A percentile compares a stretch with the other conserved stretches of the same genome.
phyloP scores from a whole-genome alignment of 495 filamentous ascomycete species.

The Glonium stellatum region DNA sequence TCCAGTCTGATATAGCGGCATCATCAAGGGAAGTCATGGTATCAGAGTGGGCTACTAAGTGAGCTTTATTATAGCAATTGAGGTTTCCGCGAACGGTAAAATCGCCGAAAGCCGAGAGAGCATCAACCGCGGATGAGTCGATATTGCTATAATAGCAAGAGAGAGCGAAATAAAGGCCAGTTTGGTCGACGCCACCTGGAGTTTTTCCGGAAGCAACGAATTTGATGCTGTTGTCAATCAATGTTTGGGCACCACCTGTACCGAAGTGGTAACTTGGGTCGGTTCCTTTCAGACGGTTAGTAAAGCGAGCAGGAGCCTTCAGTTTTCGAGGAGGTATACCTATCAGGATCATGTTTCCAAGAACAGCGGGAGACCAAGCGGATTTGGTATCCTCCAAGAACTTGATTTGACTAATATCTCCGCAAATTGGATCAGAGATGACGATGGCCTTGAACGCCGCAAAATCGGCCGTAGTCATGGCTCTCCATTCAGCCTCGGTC shows the following conservation, averaged over 20 bases:
- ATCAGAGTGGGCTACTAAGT: constrained; percentile 40
- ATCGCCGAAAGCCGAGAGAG: constrained; percentile 40
- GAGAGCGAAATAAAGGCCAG: constrained; percentile 40
- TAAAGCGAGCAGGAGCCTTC: background rate
- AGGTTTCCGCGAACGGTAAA: constrained; percentile 28
- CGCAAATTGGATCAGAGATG: constrained; percentile 32
- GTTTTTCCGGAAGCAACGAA: constrained; percentile 34
- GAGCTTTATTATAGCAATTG: constrained; percentile 38
- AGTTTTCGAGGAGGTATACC: constrained; percentile 20
- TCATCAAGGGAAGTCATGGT: constrained; percentile 41
- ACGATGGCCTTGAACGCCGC: constrained; percentile 39
- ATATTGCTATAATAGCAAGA: constrained; percentile 33
- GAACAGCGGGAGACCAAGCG: constrained; percentile 37
- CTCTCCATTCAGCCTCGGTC: constrained; percentile 31
- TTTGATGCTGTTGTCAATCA: constrained; percentile 39
- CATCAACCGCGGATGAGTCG: constrained; percentile 33
- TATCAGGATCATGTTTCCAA: constrained; percentile 39
- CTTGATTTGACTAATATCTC: constrained; percentile 11
- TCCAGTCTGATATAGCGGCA: constrained; percentile 41
- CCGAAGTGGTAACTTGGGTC: constrained; percentile 35
- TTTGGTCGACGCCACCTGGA: constrained; percentile 19
- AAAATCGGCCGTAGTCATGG: constrained; percentile 37
- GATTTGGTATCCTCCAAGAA: constrained; percentile 30
- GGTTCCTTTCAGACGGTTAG: constrained; percentile 22
- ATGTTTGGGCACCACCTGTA: constrained; percentile 26